phyloP scores from a whole-genome alignment of 2,329 filamentous ascomycete genomes.

The Claviceps sorghi region DNA sequence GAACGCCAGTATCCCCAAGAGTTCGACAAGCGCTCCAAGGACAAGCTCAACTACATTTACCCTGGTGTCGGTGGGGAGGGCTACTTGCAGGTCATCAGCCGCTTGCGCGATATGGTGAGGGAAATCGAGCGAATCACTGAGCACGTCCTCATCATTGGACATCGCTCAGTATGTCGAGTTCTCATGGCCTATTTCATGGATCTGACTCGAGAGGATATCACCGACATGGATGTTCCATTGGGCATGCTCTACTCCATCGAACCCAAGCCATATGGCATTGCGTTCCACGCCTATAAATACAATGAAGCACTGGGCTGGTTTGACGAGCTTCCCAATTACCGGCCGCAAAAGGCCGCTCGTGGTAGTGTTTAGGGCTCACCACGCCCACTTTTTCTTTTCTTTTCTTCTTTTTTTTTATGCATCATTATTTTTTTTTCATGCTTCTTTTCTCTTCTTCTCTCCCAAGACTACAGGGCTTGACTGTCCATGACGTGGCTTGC shows the following conservation, averaged over 20 bases:
- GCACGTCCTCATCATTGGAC: slow-evolving; percentile 81
- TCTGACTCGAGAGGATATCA: slow-evolving; percentile 76
- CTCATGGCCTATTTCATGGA: slow-evolving; percentile 95
- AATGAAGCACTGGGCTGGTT: slow-evolving; percentile 68
- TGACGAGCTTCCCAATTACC: slow-evolving; percentile 71
- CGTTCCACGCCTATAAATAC: slow-evolving; percentile 91
- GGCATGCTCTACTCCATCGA: slow-evolving; percentile 92
- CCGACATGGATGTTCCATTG: slow-evolving; percentile 83
- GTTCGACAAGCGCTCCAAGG: slow-evolving; percentile 60
- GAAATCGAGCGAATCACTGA: slow-evolving; percentile 96
- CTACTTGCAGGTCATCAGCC: slow-evolving; percentile 93
- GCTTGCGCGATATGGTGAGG: slow-evolving; percentile 85
- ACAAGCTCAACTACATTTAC: slow-evolving; percentile 95
- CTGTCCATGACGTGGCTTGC: neutral
- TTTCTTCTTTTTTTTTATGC: neutral
- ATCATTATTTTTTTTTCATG: neutral
- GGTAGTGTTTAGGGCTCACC: slow-evolving; percentile 7
- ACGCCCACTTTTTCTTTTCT: neutral
- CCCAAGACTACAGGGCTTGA: neutral
- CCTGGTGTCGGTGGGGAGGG: slow-evolving; percentile 91
- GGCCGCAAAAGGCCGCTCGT: slow-evolving; percentile 41
- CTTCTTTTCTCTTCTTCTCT: neutral
- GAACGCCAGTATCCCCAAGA: slow-evolving; percentile 64
- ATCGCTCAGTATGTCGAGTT: slow-evolving; percentile 82
- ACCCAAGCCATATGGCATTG: slow-evolving; percentile 93